Base-by-base conservation (phyloP, 441 rosid species). In the Corymbia calophylla region DNA sequence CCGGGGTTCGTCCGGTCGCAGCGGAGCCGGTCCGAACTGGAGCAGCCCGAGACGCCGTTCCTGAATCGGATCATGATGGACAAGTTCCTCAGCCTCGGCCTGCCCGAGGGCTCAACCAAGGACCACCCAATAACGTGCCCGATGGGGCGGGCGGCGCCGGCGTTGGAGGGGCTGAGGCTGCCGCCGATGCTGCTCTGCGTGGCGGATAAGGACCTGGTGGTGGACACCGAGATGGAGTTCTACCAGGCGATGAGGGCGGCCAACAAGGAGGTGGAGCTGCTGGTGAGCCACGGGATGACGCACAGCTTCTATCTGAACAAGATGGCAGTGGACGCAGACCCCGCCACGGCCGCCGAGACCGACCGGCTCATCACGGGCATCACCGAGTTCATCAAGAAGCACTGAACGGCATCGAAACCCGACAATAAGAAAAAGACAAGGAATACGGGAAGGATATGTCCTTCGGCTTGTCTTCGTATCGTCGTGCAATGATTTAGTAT, bases 61-160 rank as follows among this genome's bases (percentile, higher is more conserved):
- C 87, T 95, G 39, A 95, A 94, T 6, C 89, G 94, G 2, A 95
- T 87, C 77, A 95, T 95, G 97, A 53, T 94, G 90, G 96, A 95
- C 89, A 95, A 93, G 91, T 95, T 95, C 81, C 17, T 95, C 85
- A 51, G 87, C 13, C 32, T 95, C 19, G 93, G 93, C 4, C 86
- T 95, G 88, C 97, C 97, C 2, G 73, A 84, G 6, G 94, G 94
- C 12, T 49, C 89, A 35, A 92, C 60, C n/a, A 95, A 92, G 91
- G 95, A 94, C 81, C 95, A 95, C 48, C 95, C 94, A 1, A 87
- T 93, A n/a, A 95, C 96, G 4, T 94, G 96, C 39, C 97, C 97
- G 2, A 94, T 95, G 97, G 97, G 97, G 7, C 19, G 29, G 0
- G 91, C 53, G 0, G 94, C 95, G 0, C 91, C 92, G 29, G 88